Evolutionary conservation across 2,329 filamentous ascomycete species (phyloP).

Genomic region (Diaporthe destruens): DNA sequence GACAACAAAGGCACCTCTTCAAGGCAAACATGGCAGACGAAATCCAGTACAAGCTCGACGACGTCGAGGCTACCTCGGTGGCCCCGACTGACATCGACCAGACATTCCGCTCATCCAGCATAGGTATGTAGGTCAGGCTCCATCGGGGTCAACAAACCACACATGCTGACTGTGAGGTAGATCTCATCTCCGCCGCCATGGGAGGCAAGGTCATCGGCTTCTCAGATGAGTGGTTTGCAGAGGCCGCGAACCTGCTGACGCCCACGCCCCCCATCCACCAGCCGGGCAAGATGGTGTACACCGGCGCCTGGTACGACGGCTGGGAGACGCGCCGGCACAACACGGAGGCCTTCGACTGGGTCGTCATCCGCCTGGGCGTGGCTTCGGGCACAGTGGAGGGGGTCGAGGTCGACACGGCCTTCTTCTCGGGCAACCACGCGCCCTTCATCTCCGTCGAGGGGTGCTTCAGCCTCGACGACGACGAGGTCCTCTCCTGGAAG

Average conservation of each 20-base stretch:
- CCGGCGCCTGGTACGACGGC: slow-evolving; percentile 78
- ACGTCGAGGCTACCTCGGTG: slow-evolving; percentile 63
- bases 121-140: slow-evolving; percentile 62
- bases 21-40: slow-evolving; percentile 55
- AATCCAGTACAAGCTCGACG: slow-evolving; percentile 68
- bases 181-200: slow-evolving; percentile 41
- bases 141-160: slow-evolving; percentile 12
- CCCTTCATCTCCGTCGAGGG: slow-evolving; percentile 84
- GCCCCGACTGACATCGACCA: slow-evolving; percentile 68
- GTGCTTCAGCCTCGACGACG: slow-evolving; percentile 71
- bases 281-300: slow-evolving; percentile 76
- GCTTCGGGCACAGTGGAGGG: slow-evolving; percentile 79
- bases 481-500: slow-evolving; percentile 72
- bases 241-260: slow-evolving; percentile 73
- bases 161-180: slow-evolving; percentile 32
- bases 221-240: slow-evolving; percentile 78
- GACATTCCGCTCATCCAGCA: slow-evolving; percentile 71
- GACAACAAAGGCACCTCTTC: not conserved
- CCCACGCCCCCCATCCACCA: slow-evolving; percentile 73
- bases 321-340: slow-evolving; percentile 79
- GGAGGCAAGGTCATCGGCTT: slow-evolving; percentile 74
- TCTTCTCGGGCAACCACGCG: slow-evolving; percentile 86
- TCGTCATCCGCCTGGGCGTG: slow-evolving; percentile 74
- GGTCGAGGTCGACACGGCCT: slow-evolving; percentile 83
- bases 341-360: slow-evolving; percentile 74